Conservation (phyloP, 164 flowering plant species). For the Chimonanthus salicifolius region DNA sequence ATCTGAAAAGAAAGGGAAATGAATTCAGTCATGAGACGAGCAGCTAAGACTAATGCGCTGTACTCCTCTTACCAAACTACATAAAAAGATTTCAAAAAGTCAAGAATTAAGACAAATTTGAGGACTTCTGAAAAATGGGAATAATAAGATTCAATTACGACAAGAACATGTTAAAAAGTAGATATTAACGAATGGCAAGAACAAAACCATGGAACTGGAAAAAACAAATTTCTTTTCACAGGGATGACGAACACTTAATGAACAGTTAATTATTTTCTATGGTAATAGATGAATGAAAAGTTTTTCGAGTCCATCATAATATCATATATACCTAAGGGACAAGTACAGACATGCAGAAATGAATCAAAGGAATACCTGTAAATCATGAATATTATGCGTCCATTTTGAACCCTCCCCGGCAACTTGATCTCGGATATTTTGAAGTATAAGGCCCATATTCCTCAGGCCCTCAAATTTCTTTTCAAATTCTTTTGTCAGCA, state of each 20-base stretch:
- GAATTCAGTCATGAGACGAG: background rate
- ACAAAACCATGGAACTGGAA: background rate
- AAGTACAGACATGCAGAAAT: background rate
- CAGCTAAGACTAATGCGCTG: too few relatives aligned
- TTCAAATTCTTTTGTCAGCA: conserved; percentile 34
- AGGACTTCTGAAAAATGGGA: background rate
- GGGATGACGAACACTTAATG: background rate
- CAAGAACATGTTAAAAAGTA: background rate
- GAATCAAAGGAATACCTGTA: conserved; percentile 35
- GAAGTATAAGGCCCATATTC: conserved; percentile 43
- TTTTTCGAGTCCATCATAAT: too few relatives aligned
- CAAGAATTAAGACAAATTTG: too few relatives aligned
- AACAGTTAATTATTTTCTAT: too few relatives aligned
- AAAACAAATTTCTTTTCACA: background rate
- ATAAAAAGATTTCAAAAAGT: too few relatives aligned
- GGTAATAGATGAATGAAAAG: too few relatives aligned
- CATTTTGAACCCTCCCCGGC: conserved; percentile 21
- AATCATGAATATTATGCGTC: conserved; percentile 17
- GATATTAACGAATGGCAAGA: background rate
- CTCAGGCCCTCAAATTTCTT: conserved; percentile 48
- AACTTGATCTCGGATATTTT: conserved; percentile 30
- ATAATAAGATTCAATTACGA: background rate
- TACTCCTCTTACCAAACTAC: too few relatives aligned
- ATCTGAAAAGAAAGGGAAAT: conserved; percentile 38
- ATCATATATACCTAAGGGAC: background rate